Conservation (phyloP, 108 stramenopile species). For the Nitzschia palea region DNA sequence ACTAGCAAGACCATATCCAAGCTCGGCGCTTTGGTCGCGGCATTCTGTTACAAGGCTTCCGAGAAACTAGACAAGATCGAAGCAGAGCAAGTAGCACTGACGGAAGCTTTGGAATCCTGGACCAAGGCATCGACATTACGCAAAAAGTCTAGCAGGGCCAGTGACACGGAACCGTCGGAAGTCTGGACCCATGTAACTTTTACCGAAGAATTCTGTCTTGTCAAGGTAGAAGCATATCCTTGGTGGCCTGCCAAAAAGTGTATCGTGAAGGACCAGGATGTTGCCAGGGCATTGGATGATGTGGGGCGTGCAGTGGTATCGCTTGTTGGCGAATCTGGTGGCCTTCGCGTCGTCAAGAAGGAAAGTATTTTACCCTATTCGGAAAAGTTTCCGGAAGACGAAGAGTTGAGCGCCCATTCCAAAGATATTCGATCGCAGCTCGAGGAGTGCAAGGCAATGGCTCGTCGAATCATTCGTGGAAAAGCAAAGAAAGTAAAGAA, state of each 20-base stretch:
- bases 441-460: constrained; percentile 69
- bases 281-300: constrained; percentile 41
- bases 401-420: constrained; percentile 40
- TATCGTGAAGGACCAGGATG: constrained; percentile 44
- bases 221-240: constrained; percentile 67
- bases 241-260: constrained; percentile 86
- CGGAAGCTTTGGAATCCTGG: constrained; percentile 47
- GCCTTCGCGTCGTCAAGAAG: constrained; percentile 54
- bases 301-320: constrained; percentile 58
- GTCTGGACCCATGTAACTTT: constrained; percentile 71
- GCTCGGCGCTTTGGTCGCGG: constrained; percentile 54
- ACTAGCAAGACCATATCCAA: constrained; percentile 69
- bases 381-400: constrained; percentile 43
- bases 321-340: constrained; percentile 67
- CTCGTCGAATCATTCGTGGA: constrained; percentile 61
- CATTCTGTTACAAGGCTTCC: constrained; percentile 47
- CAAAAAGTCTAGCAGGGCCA: constrained; percentile 15
- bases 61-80: constrained; percentile 54
- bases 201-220: constrained; percentile 72
- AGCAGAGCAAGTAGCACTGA: constrained; percentile 50
- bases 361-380: constrained; percentile 54
- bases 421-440: constrained; percentile 53
- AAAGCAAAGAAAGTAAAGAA: constrained; percentile 35
- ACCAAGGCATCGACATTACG: constrained; percentile 27
- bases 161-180: constrained; percentile 43